Conservation (phyloP, 106 monocot genomes). For the Acanthochlamys bracteata region DNA sequence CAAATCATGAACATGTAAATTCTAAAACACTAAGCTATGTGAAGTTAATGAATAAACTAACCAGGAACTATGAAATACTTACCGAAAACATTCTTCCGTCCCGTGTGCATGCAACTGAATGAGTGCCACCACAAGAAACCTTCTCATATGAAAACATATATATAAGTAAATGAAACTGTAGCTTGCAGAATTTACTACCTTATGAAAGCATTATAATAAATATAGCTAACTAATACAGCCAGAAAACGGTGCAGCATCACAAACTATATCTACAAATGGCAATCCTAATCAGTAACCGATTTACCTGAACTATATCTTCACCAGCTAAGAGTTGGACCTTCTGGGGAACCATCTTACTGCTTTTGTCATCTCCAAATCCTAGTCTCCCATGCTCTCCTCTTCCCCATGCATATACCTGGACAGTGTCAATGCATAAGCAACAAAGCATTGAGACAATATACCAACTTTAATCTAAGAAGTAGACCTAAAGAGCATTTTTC, state of each 20-base stretch:
- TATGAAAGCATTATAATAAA: too few relatives aligned
- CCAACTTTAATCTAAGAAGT: too few relatives aligned
- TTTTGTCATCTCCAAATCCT: slow-evolving; percentile 99
- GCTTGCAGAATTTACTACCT: too few relatives aligned
- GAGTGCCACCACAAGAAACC: slow-evolving; percentile 98
- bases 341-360: slow-evolving; percentile 98
- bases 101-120: slow-evolving; percentile 83
- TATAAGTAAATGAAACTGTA: too few relatives aligned
- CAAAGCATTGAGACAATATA: background rate
- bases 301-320: slow-evolving; percentile 82
- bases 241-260: too few relatives aligned
- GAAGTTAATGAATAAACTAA: too few relatives aligned
- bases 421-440: background rate
- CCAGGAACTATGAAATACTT: slow-evolving; percentile 13
- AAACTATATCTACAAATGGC: background rate
- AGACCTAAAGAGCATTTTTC: too few relatives aligned
- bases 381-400: slow-evolving; percentile 99
- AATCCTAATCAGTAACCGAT: background rate
- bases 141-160: background rate
- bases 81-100: slow-evolving; percentile 95
- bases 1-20: too few relatives aligned
- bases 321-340: slow-evolving; percentile 80
- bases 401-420: slow-evolving; percentile 97
- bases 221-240: too few relatives aligned
- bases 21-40: too few relatives aligned